Evolutionary conservation across 176 grass and related monocot species (phyloP).

Genomic region (Urochloa ruziziensis): DNA sequence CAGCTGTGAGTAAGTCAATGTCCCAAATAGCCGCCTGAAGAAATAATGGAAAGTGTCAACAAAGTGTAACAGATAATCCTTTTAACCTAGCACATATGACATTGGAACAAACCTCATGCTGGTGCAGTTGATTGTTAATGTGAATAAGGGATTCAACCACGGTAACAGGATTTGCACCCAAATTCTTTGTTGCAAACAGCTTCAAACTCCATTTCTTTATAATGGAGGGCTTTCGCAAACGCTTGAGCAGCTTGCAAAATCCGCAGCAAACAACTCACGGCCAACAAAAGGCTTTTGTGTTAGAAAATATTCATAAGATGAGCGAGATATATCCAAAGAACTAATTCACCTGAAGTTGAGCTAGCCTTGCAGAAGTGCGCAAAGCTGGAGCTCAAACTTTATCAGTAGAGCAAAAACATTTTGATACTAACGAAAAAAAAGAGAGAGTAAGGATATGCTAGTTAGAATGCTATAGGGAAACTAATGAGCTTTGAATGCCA

Average conservation of each 20-base stretch:
- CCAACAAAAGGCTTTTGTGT: constrained; percentile 89
- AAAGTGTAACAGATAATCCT: neutral
- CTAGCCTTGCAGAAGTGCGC: constrained; percentile 87
- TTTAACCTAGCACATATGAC: constrained; percentile 11
- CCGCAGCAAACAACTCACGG: constrained; percentile 92
- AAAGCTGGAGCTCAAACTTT: constrained; percentile 98
- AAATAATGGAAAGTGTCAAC: constrained; percentile 22
- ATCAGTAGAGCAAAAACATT: too few relatives aligned
- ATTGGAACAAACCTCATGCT: constrained; percentile 82
- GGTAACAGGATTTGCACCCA: constrained; percentile 96
- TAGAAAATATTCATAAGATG: constrained; percentile 42
- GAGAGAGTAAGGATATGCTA: too few relatives aligned
- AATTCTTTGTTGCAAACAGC: constrained; percentile 91
- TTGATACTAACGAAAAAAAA: too few relatives aligned
- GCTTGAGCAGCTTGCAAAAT: constrained; percentile 98
- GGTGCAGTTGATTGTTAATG: constrained; percentile 97
- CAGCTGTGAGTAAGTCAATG: constrained; percentile 94
- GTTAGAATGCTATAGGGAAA: too few relatives aligned
- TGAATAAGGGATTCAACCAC: constrained; percentile 98
- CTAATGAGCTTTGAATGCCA: too few relatives aligned
- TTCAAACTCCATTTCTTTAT: constrained; percentile 99
- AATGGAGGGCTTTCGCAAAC: constrained; percentile 96
- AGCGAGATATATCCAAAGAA: constrained; percentile 34
- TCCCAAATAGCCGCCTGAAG: constrained; percentile 91
- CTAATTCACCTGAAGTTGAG: constrained; percentile 80